Evolutionary conservation across 495 filamentous ascomycete genomes (phyloP).

Genomic region (Neurospora discreta): DNA sequence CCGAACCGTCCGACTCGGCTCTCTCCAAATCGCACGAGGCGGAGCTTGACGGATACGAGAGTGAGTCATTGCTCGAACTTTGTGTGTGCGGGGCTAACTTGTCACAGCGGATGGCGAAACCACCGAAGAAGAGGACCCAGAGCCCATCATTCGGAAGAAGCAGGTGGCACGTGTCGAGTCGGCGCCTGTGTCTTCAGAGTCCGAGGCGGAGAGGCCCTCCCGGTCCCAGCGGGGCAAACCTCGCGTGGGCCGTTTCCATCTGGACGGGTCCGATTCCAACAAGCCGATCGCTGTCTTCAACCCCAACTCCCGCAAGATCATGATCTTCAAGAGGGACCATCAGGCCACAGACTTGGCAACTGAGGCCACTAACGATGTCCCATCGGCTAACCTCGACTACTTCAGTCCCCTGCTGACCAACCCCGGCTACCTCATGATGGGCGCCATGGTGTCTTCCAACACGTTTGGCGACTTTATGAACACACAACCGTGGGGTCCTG

Average conservation of each 20-base stretch:
- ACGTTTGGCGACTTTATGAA: slow-evolving; percentile 49
- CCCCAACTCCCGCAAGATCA: slow-evolving; percentile 56
- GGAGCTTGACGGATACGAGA: slow-evolving; percentile 66
- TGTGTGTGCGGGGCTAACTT: slow-evolving; percentile 41
- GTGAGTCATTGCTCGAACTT: slow-evolving; percentile 39
- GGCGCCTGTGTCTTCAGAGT: slow-evolving; percentile 31
- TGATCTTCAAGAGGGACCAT: slow-evolving; percentile 46
- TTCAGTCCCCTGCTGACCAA: slow-evolving; percentile 48
- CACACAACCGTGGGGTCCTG: slow-evolving; percentile 54
- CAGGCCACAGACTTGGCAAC: slow-evolving; percentile 29
- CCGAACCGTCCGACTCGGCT: slow-evolving; percentile 11
- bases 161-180: slow-evolving; percentile 30
- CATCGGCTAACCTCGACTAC: slow-evolving; percentile 24
- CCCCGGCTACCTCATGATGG: slow-evolving; percentile 67
- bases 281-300: slow-evolving; percentile 68
- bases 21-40: slow-evolving; percentile 30
- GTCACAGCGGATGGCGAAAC: slow-evolving; percentile 69
- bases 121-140: slow-evolving; percentile 69
- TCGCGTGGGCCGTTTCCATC: slow-evolving; percentile 44
- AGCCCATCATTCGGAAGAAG: slow-evolving; percentile 44
- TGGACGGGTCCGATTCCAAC: slow-evolving; percentile 38
- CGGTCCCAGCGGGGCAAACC: slow-evolving; percentile 29
- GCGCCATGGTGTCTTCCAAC: slow-evolving; percentile 44
- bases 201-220: slow-evolving; percentile 29
- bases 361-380: slow-evolving; percentile 23